Conservation (phyloP, 1,139 yeast genomes). For the Nematodospora anomalae region DNA sequence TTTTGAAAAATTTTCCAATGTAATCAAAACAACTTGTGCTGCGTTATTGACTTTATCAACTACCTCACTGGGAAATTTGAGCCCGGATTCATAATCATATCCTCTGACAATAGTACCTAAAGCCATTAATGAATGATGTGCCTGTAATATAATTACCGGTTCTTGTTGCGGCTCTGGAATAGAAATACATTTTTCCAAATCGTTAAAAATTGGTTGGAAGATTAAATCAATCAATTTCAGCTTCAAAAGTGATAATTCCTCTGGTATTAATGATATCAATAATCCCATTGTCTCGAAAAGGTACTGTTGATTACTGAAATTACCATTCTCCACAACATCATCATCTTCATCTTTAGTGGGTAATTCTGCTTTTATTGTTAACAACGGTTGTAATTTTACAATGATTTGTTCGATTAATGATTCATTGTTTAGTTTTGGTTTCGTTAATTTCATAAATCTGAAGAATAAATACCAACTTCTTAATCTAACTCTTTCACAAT, state of each 20-base stretch:
- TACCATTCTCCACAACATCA: constrained; percentile 56
- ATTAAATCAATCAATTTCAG: constrained; percentile 58
- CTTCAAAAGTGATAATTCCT: constrained; percentile 29
- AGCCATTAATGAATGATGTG: constrained; percentile 86
- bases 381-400: constrained; percentile 46
- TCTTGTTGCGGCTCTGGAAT: constrained; percentile 36
- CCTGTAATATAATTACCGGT: constrained; percentile 58
- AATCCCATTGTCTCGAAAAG: constrained; percentile 81
- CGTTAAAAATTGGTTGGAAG: constrained; percentile 75
- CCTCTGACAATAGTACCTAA: constrained; percentile 90
- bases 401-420: constrained; percentile 38
- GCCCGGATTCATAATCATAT: constrained; percentile 49
- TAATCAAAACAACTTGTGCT: constrained; percentile 80
- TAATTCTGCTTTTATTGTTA: constrained; percentile 59
- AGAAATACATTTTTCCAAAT: constrained; percentile 63
- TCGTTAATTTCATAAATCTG: constrained; percentile 76
- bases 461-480: constrained; percentile 91
- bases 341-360: constrained; percentile 54
- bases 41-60: constrained; percentile 64
- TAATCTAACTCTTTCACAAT: constrained; percentile 67
- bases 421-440: constrained; percentile 47
- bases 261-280: constrained; percentile 50
- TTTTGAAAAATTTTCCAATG: constrained; percentile 71
- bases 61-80: constrained; percentile 32
- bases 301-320: constrained; percentile 76